Base-by-base conservation (phyloP, 177 flowering plant genomes). In the Vitis hybrid region DNA sequence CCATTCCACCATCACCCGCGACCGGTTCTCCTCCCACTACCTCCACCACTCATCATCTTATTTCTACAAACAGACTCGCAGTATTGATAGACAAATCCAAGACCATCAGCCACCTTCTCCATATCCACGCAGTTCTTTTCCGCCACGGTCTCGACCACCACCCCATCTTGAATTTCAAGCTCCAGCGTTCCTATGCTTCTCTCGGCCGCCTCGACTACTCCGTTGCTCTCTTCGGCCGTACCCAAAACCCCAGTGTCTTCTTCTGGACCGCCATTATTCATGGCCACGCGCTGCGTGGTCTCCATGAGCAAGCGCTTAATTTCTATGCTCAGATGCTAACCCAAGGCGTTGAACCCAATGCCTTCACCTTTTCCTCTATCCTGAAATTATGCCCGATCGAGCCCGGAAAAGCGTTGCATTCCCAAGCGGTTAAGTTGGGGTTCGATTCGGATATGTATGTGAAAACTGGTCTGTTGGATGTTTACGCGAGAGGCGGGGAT, bases 51-150 rank as follows among this genome's bases (percentile, higher is more conserved):
- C 51, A 49, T 56, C 70, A 64, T 3, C 69, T 11, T 8, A 78
- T 72, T 3, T 60, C 75, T 3, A 70, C 85, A 6, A 81, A 83
- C 17, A 75, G 67, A 11, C 83, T 87, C 40, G 75, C 80, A 1
- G 21, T 55, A 17, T 79, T 86, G 3, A 76, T 91, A 68, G 86
- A 85, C 70, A 75, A 74, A 61, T 81, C 88, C 68, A 82, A 79
- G 72, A 68, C 87, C 71, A 46, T 85, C 64, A 46, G 60, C 66
- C 86, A 87, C 52, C 70, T 83, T n/a, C 89, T 72, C 66, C 94
- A 88, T 71, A 76, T 87, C 83, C 99, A 94, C 78, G 99, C 96
- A 2, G 81, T 74, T 30, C 75, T 90, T 66, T 78, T 91, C 78
- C 90, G 90, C 48, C 85, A 80, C 67, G 83, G 84, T 62, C 81